Base-by-base conservation (phyloP, 768 basidiomycete species). In the Mrakia blollopis region DNA sequence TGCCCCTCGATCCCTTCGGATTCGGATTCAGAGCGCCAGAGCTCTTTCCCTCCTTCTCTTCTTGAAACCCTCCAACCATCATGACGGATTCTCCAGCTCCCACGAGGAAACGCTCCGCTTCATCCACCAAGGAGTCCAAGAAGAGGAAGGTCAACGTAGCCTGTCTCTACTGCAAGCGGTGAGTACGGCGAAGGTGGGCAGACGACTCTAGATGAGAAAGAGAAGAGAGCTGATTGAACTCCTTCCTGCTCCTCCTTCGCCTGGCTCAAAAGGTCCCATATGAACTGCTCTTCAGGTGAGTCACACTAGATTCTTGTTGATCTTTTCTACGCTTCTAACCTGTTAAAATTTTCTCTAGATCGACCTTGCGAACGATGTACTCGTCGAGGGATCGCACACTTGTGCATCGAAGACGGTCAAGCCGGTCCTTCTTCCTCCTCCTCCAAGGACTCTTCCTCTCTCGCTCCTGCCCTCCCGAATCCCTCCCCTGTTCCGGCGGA, bases 301-400 rank as follows among this genome's bases (percentile, higher is more conserved):
- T 52, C 0, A 30, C 11, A 25, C 28, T 52, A 10, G 25, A 54
- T 21, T 28, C 25, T 25, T 4, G 13, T 3, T 5, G 4, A 30
- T 7, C n/a, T 4, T 14, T 28, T 57, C 23, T 32, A 0, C 10
- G 8, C 16, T 8, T 7, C 72, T 72, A 21, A 72, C 60, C 28
- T 35, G 8, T 72, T n/a, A n/a, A n/a, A n/a, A 44, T 57, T 28
- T 18, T 23, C 16, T 50, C 1, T 21, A 72, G 73, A 74, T 16
- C 60, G 73, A 50, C 73, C 73, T 11, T 74, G 73, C 39, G 62
- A 50, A 44, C n/a, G 73, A 37, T 74, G 73, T 67, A 39, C 65
- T 14, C 57, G 60, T 1, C 61, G 73, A 1, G 73, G 73, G 9
- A 74, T 74, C 52, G 44, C 41, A 21, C 62, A 74, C 16, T n/a